Base-by-base conservation (phyloP, 192 early-diverging fungal genomes). In the Mortierella claussenii region DNA sequence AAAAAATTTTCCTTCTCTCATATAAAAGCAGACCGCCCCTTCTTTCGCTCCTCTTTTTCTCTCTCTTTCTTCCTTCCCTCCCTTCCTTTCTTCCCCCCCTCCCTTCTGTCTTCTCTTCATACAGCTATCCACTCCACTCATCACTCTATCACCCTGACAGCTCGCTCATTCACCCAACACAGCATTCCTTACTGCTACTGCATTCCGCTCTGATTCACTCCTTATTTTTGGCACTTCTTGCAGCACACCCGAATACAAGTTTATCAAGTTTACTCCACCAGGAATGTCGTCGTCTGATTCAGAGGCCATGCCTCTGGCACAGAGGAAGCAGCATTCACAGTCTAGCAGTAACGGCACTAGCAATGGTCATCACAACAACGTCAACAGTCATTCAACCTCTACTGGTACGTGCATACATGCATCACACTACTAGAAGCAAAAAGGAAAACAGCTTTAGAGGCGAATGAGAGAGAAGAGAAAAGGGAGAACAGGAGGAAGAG, bases 261-360 rank as follows among this genome's bases (percentile, higher is more conserved):
- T n/a, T n/a, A n/a, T n/a, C n/a, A n/a, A n/a, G n/a, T n/a, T n/a
- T n/a, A n/a, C n/a, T n/a, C n/a, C n/a, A n/a, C n/a, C n/a, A n/a
- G n/a, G n/a, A n/a, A n/a, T n/a, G n/a, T n/a, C n/a, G n/a, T n/a
- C 73, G 78, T 81, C 80, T 12, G 74, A 78, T 62, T 84, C 82
- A 36, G 82, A 84, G 49, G 82, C 81, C 42, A 65, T 79, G 46
- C 82, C 82, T 28, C 61, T 84, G 9, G 55, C 69, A 4, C 42
- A 11, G n/a, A 55, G 53, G 43, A 62, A 54, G 49, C 40, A 42
- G 21, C 66, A 47, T 15, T n/a, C n/a, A n/a, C n/a, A n/a, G n/a
- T n/a, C n/a, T n/a, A n/a, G n/a, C n/a, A n/a, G n/a, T n/a, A n/a
- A n/a, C n/a, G n/a, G n/a, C n/a, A n/a, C n/a, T n/a, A n/a, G n/a